Evolutionary conservation across 2,329 filamentous ascomycete species (phyloP), one percentile per base, ranked within the genome.

Genomic region (Microdochium trichocladiopsis): DNA sequence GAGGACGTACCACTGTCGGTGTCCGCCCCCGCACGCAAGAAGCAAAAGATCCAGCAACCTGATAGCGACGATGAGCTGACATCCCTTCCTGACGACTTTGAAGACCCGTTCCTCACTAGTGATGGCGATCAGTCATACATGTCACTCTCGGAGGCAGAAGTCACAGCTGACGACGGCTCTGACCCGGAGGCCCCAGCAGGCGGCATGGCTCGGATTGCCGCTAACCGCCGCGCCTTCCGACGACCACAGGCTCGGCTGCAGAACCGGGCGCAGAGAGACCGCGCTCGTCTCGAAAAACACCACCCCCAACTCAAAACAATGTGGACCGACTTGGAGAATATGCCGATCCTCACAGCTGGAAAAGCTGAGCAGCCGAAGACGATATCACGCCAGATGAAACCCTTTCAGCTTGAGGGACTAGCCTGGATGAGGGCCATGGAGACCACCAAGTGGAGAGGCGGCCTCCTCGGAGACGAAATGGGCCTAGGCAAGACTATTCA

Each of bases 401-500:
- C 87, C 1, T 99, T 97, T 66, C 94, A 99, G 64, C 83, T 96
- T 4, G 88, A 96, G 69, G 94, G 94, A 4, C 76, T 99, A 37
- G 86, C 90, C 50, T 99, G 94, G 94, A 95, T 99, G 90, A 83
- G 80, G 55, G 85, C 80, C 52, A 95, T 97, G 78, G 94, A 99
- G 66, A 76, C 88, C 69, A 87, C 83, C 0, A 72, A 87, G 37
- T 97, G 92, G 80, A 89, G 85, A 63, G 94, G 94, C 18, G 94
- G 94, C 14, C 76, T 99, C 2, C 79, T 99, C 2, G 94, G 94
- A 54, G 94, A 99, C 61, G 94, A 99, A 70, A 99, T 99, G 94
- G 94, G 94, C 6, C 88, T 99, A 72, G 94, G 94, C 49, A 99
- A 99, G 74, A 99, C 94, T 0, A 97, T 99, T 50, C 94, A 99